Conservation (phyloP, 2,329 filamentous ascomycete species). For the Aspergillus hiratsukae region DNA sequence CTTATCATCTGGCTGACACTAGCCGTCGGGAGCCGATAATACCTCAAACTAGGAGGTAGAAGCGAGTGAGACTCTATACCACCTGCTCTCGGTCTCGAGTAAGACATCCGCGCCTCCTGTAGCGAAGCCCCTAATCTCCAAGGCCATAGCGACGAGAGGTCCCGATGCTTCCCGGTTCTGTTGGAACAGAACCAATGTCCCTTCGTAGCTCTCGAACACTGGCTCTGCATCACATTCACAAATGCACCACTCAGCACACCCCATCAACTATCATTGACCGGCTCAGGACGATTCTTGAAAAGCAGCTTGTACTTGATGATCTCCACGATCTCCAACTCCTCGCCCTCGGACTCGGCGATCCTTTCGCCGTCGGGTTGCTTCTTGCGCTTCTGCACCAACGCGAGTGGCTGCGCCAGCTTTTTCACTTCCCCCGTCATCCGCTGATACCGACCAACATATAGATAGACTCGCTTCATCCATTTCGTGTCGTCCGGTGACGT, state of each 20-base stretch:
- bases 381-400: slow-evolving; percentile 62
- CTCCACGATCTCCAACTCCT: slow-evolving; percentile 72
- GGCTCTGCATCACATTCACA: neutral
- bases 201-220: neutral
- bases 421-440: slow-evolving; percentile 85
- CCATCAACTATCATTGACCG: slow-evolving; percentile 54
- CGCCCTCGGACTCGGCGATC: slow-evolving; percentile 30
- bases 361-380: slow-evolving; percentile 10
- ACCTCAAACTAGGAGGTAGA: neutral
- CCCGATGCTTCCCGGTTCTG: neutral
- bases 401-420: slow-evolving; percentile 74
- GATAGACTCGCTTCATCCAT: slow-evolving; percentile 87
- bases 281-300: slow-evolving; percentile 80
- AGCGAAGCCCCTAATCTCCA: neutral
- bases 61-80: neutral
- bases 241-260: neutral
- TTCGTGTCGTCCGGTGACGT: slow-evolving; percentile 50
- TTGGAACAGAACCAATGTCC: neutral
- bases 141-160: neutral
- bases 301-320: slow-evolving; percentile 82
- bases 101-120: neutral
- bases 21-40: neutral
- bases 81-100: neutral
- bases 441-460: slow-evolving; percentile 87
- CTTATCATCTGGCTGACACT: neutral